These are phyloP conservation scores for Nakazawaea sp. DNA, from an alignment of 805 yeast species.

Conservation along the genomic window DNA sequence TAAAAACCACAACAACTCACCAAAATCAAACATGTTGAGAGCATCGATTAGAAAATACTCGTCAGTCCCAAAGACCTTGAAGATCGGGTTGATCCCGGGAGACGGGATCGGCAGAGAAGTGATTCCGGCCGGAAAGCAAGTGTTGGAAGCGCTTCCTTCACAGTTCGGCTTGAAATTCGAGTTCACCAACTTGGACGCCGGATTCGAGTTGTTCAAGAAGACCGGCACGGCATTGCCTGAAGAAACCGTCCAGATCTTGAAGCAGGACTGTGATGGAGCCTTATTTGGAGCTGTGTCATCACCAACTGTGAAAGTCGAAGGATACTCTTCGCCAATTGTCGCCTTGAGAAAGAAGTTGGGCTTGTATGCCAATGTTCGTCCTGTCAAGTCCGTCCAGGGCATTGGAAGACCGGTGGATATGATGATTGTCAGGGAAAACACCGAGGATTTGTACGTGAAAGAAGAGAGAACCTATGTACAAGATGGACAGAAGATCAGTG, in stretches of 20 bases:
- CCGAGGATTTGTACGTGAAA: slow-evolving; percentile 95
- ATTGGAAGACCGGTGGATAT: slow-evolving; percentile 87
- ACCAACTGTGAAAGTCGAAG: slow-evolving; percentile 88
- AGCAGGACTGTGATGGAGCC: slow-evolving; percentile 90
- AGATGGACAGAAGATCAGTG: slow-evolving; percentile 89
- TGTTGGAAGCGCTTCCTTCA: slow-evolving; percentile 78
- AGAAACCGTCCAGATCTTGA: slow-evolving; percentile 73
- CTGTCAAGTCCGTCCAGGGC: slow-evolving; percentile 89
- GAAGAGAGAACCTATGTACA: slow-evolving; percentile 74
- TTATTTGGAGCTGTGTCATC: slow-evolving; percentile 96
- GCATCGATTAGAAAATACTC: slow-evolving; percentile 6
- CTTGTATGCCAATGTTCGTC: slow-evolving; percentile 93
- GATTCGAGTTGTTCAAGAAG: slow-evolving; percentile 86
- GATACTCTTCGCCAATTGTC: slow-evolving; percentile 97
- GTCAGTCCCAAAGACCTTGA: slow-evolving; percentile 36
- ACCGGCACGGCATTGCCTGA: slow-evolving; percentile 97
- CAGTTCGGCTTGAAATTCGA: slow-evolving; percentile 72
- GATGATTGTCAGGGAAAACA: slow-evolving; percentile 98
- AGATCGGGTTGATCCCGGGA: slow-evolving; percentile 83
- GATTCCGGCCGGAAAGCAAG: slow-evolving; percentile 90
- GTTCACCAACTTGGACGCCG: slow-evolving; percentile 86
- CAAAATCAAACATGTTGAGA: slow-evolving; percentile 8
- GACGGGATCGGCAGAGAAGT: slow-evolving; percentile 98
- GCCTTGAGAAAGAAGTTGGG: slow-evolving; percentile 96
- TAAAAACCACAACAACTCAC: too few species aligned